Evolutionary conservation across 495 filamentous ascomycete species (phyloP).

Genomic region (Aspergillus panamensis): DNA sequence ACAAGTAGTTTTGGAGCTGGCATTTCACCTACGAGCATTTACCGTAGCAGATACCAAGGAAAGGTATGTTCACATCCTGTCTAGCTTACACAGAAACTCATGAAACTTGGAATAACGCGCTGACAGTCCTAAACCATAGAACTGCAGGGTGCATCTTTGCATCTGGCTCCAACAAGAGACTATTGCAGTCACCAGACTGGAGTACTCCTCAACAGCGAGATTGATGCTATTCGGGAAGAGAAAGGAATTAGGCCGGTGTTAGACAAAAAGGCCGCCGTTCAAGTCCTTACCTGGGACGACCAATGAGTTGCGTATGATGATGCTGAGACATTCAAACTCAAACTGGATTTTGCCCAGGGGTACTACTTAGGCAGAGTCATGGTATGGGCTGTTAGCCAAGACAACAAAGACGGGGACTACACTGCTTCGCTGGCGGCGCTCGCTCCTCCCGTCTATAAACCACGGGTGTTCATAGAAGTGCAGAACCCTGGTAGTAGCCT

Average conservation of each 20-base stretch:
- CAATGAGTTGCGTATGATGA: conserved; percentile 48
- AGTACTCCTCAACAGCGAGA: conserved; percentile 15
- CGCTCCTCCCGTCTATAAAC: background rate
- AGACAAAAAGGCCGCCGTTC: conserved; percentile 12
- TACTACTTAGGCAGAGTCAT: conserved; percentile 42
- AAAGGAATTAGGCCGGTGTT: background rate
- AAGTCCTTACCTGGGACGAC: conserved; percentile 34
- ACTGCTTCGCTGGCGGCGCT: background rate
- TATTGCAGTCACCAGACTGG: conserved; percentile 27
- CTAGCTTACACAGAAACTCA: too few relatives aligned
- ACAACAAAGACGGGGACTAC: conserved; percentile 4
- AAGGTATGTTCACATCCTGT: background rate
- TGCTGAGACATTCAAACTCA: conserved; percentile 26
- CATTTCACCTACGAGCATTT: conserved; percentile 37
- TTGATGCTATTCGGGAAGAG: conserved; percentile 12
- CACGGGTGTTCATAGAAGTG: background rate
- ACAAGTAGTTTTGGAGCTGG: conserved; percentile 37
- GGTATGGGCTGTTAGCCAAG: conserved; percentile 37
- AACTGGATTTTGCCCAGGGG: conserved; percentile 31
- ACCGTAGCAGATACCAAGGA: conserved; percentile 34
- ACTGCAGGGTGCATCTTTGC: conserved; percentile 23
- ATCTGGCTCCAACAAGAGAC: conserved; percentile 21
- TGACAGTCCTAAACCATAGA: too few relatives aligned
- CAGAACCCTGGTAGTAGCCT: background rate
- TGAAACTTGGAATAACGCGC: too few relatives aligned